Evolutionary conservation across 83 land plant genomes (phyloP), one percentile per base, ranked within the genome.

Genomic region (Larix sibirica): DNA sequence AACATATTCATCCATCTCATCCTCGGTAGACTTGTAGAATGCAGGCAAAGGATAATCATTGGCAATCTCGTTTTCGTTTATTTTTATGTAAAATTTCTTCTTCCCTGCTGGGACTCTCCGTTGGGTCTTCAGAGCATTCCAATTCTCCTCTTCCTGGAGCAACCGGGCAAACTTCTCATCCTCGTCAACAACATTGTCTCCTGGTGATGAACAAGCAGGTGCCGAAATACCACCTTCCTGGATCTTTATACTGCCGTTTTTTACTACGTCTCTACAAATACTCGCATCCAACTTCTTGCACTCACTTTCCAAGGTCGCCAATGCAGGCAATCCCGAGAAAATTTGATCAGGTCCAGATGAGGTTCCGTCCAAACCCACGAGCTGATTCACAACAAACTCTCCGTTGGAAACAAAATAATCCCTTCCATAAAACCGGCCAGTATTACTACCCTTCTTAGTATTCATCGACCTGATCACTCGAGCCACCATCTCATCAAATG

Each of bases 11-110:
- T 97, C 99, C 71, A 84, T 90, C 81, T 97, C 99, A 70, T 90
- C 85, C 66, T 64, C 81, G 14, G 87, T 85, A 4, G 94, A 80
- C 83, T 88, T 94, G 90, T 97, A 97, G 76, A 83, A 95, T 42
- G 92, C 92, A 74, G 99, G 99, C 40, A 91, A 38, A n/a, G 99
- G 99, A 85, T 97, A 97, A 69, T 97, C 99, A 83, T 88, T 90
- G 6, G 96, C 98, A 84, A 97, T 95, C 76, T 97, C 99, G 81
- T 88, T 92, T 84, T 97, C 99, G 84, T 96, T 95, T 13, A 97
- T 97, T 77, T 92, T 95, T 38, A 97, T 92, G 80, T 97, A 97
- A 73, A 83, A 86, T 74, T 97, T 94, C 54, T 83, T 89, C 42
- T 88, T 64, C 21, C 79, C 66, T 2, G 91, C 71, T 44, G 79